phyloP scores from a whole-genome alignment of 163 green algal species.

The Scenedesmus sp. region DNA sequence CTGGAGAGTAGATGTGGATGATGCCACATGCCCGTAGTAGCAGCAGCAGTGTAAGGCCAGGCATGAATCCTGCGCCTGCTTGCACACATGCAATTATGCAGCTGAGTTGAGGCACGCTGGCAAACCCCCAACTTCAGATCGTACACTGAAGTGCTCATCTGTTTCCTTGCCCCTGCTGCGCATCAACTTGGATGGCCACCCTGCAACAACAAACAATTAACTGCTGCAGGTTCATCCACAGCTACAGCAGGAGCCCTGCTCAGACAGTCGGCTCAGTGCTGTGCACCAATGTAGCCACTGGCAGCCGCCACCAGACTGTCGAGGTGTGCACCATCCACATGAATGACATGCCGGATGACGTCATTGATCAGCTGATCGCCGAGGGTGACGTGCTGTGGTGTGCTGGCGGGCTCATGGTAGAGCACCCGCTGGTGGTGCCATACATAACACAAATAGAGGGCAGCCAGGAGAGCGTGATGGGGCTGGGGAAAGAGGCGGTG shows the following conservation, averaged over 20 bases:
- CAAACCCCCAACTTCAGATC: too few relatives aligned
- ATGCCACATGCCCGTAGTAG: too few relatives aligned
- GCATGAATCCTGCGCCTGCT: too few relatives aligned
- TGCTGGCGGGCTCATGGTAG: slow-evolving; percentile 89
- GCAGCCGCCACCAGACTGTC: slow-evolving; percentile 58
- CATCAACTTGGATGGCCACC: too few relatives aligned
- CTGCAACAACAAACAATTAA: too few relatives aligned
- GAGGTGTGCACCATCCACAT: slow-evolving; percentile 82
- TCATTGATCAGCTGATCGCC: slow-evolving; percentile 75
- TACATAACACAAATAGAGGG: slow-evolving; percentile 78
- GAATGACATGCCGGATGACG: slow-evolving; percentile 71
- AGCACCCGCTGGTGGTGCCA: slow-evolving; percentile 82
- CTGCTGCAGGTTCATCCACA: slow-evolving; percentile 61
- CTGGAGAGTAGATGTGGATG: too few relatives aligned
- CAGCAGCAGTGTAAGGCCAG: too few relatives aligned
- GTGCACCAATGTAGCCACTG: slow-evolving; percentile 74
- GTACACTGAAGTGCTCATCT: too few relatives aligned
- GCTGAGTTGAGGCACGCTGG: too few relatives aligned
- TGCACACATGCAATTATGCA: too few relatives aligned
- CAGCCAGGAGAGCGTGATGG: slow-evolving; percentile 84
- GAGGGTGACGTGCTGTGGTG: slow-evolving; percentile 79
- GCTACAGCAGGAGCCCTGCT: slow-evolving; percentile 71
- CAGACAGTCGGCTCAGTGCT: slow-evolving; percentile 81
- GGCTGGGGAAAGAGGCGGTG: slow-evolving; percentile 72
- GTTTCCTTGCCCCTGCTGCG: too few relatives aligned